Percentiles rank a stretch among this genome's conserved stretches.
These are phyloP conservation scores for Stipa capillata DNA, from an alignment of 176 grass and related monocot species.

Conservation along the genomic window DNA sequence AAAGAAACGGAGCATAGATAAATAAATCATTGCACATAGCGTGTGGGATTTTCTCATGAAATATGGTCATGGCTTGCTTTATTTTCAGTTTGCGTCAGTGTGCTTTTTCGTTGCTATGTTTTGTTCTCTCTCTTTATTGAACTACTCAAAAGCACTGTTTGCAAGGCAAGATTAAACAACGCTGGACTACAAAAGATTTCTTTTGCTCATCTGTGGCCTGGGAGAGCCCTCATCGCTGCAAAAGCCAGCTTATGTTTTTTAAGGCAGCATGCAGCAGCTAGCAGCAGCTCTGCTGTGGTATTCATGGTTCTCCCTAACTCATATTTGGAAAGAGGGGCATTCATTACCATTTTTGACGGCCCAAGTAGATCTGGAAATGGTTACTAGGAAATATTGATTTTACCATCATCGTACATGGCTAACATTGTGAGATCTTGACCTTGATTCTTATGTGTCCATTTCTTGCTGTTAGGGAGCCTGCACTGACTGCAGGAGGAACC, in stretches of 20 bases:
- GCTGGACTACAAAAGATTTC: slow-evolving; percentile 49
- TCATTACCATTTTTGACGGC: slow-evolving; percentile 3
- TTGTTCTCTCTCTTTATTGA: slow-evolving; percentile 19
- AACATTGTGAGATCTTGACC: background rate
- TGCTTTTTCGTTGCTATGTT: background rate
- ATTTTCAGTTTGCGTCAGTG: slow-evolving; percentile 6
- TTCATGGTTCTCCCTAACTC: slow-evolving; percentile 21
- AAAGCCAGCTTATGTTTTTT: slow-evolving; percentile 25
- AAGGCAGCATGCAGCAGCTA: slow-evolving; percentile 24
- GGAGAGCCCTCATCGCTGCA: slow-evolving; percentile 23
- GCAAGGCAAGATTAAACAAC: slow-evolving; percentile 52
- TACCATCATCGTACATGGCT: background rate
- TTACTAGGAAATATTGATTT: background rate
- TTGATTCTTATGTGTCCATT: slow-evolving; percentile 17
- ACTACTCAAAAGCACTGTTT: slow-evolving; percentile 45
- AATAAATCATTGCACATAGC: background rate
- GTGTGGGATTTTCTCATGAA: slow-evolving; percentile 37
- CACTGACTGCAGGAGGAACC: slow-evolving; percentile 73
- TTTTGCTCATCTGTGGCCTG: slow-evolving; percentile 26
- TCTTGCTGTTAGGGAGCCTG: slow-evolving; percentile 54
- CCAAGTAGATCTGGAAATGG: slow-evolving; percentile 6
- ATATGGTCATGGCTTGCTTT: slow-evolving; percentile 22
- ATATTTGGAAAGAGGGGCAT: background rate
- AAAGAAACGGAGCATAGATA: background rate
- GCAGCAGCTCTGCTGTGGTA: slow-evolving; percentile 24